Evolutionary conservation across 2,329 filamentous ascomycete species (phyloP).

Genomic region (Verruconis gallopava): DNA sequence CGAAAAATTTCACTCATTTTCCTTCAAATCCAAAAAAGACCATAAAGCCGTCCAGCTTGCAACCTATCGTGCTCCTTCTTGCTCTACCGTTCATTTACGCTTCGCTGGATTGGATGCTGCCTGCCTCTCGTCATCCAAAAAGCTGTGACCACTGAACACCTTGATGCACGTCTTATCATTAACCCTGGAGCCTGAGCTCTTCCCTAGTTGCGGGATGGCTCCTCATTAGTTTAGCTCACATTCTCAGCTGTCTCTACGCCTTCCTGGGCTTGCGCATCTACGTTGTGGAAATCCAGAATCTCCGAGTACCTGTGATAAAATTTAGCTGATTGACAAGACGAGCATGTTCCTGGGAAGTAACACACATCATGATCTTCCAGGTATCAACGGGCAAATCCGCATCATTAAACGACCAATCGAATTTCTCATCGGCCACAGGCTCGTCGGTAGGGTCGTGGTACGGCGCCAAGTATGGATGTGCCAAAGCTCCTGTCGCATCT

Average conservation of each 20-base stretch:
- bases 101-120: neutral
- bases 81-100: neutral
- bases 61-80: too few species aligned
- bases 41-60: too few species aligned
- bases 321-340: conserved; percentile 1
- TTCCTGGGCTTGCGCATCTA: conserved; percentile 40
- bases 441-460: conserved; percentile 98
- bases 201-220: too few species aligned
- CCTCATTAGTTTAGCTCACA: too few species aligned
- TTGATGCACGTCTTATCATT: conserved; percentile 1
- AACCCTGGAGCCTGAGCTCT: too few species aligned
- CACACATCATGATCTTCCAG: conserved; percentile 99
- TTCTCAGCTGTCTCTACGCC: conserved; percentile 6
- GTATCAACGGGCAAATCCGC: conserved; percentile 93
- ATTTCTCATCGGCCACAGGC: conserved; percentile 90
- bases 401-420: conserved; percentile 99
- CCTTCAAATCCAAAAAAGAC: neutral
- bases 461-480: conserved; percentile 84
- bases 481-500: conserved; percentile 71
- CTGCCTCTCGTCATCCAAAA: neutral
- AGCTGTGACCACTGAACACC: neutral
- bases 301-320: conserved; percentile 80
- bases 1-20: neutral
- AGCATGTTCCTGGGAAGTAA: neutral
- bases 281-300: conserved; percentile 96